Evolutionary conservation across 179 eudicot genomes (phyloP), one percentile per base, ranked within the genome.

Genomic region (Beta corolliflora): DNA sequence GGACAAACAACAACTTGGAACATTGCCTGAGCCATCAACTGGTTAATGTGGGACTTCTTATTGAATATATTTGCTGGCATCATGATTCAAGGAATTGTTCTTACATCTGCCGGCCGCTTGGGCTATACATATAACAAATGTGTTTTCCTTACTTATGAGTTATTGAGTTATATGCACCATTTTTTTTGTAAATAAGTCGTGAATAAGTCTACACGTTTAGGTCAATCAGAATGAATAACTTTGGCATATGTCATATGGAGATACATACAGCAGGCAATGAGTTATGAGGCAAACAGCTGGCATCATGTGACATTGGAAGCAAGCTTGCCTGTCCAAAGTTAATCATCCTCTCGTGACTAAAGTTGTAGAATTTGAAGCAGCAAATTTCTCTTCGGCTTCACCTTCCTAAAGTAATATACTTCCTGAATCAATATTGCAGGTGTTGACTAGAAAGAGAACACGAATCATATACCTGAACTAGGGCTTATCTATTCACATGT

Each of bases 271-370:
- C 14, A 36, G 41, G 41, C 8, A 67, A 70, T 13, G 9, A 6
- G 48, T 13, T 21, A 72, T 56, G 11, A 73, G 16, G 65, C 54
- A 63, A 63, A 73, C 75, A 80, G 41, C 41, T 36, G 1, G 59
- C 16, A 52, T 50, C 83, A 74, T 76, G 73, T 80, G 74, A 80
- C 36, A 41, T 12, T 19, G 3, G n/a, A 45, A 70, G 12, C 19
- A 45, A 80, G 44, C 55, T 29, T 46, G 14, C 1, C n/a, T 64
- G 66, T 53, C 52, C 31, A 80, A 64, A 80, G 78, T 74, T 3
- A 53, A 53, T 80, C 64, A 73, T 53, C 44, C 18, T 54, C 83
- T 73, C 78, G 83, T 80, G 83, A 73, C 45, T 73, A 73, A 80
- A 80, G 78, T 45, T 70, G 23, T 52, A 23, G 45, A 70, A 70